A percentile compares a stretch with the other conserved stretches of the same genome.
Evolutionary conservation across 805 yeast species (phyloP).

Genomic region (Pichia thaimueangensis): DNA sequence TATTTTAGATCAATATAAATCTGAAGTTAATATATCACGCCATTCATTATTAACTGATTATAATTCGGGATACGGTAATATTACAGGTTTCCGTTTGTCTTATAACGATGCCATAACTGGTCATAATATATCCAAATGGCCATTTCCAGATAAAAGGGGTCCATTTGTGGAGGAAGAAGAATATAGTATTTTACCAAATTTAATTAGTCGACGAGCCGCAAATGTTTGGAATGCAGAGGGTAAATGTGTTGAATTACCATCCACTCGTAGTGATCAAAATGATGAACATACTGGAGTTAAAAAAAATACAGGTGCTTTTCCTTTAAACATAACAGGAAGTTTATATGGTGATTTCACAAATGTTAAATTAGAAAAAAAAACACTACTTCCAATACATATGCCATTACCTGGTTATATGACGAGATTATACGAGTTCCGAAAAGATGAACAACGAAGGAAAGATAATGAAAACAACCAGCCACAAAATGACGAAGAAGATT

Average conservation of each 20-base stretch:
- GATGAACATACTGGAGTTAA: conserved; percentile 9
- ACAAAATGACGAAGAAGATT: conserved; percentile 2
- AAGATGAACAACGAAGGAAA: conserved; percentile 9
- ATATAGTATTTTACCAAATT: conserved; percentile 55
- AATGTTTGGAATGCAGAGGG: conserved; percentile 45
- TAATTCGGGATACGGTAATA: conserved; percentile 53
- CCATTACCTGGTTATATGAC: conserved; percentile 26
- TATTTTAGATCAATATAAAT: conserved; percentile 32
- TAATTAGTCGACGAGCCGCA: conserved; percentile 41
- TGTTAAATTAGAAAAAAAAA: neutral
- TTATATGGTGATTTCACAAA: conserved; percentile 36
- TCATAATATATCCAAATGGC: conserved; percentile 47
- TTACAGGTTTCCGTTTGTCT: conserved; percentile 66
- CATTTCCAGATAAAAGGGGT: conserved; percentile 34
- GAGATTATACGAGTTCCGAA: conserved; percentile 19
- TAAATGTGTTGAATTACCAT: conserved; percentile 16
- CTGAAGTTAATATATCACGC: conserved; percentile 28
- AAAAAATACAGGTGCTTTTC: conserved; percentile 28
- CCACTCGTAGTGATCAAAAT: conserved; percentile 13
- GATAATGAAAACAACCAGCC: conserved; percentile 4
- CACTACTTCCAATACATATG: conserved; percentile 22
- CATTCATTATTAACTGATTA: conserved; percentile 36
- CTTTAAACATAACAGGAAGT: conserved; percentile 42
- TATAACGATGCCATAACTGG: conserved; percentile 51
- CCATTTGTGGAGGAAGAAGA: conserved; percentile 45